Percentiles rank a stretch among this genome's conserved stretches.
Conservation (phyloP, 2,329 filamentous ascomycete genomes). For the Neonectria ditissima region DNA sequence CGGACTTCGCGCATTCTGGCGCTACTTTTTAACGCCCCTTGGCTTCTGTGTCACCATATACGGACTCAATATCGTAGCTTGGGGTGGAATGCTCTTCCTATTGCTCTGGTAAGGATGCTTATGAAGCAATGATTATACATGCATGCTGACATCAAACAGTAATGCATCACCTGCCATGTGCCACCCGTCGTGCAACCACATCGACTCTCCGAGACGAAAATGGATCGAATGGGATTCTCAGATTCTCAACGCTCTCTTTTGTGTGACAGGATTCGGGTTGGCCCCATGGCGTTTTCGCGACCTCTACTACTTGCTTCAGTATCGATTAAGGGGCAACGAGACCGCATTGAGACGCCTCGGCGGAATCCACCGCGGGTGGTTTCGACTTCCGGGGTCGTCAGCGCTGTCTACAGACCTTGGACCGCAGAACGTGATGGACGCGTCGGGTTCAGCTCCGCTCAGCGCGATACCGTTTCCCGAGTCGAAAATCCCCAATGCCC, state of each 20-base stretch:
- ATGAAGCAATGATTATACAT: not conserved
- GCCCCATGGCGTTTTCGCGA: slow-evolving; percentile 89
- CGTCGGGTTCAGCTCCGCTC: slow-evolving; percentile 49
- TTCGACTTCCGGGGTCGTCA: slow-evolving; percentile 76
- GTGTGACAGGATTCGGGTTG: slow-evolving; percentile 85
- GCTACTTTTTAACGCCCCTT: slow-evolving; percentile 78
- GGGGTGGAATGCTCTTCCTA: slow-evolving; percentile 92
- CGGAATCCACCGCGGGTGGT: slow-evolving; percentile 81
- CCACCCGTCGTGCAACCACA: slow-evolving; percentile 74
- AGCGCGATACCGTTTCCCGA: slow-evolving; percentile 70
- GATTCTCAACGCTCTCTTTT: slow-evolving; percentile 83
- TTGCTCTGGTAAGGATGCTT: slow-evolving; percentile 73
- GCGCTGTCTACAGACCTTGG: slow-evolving; percentile 65
- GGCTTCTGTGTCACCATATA: slow-evolving; percentile 85
- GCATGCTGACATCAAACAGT: slow-evolving; percentile 31
- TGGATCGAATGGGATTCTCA: slow-evolving; percentile 91
- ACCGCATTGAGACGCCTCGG: slow-evolving; percentile 75
- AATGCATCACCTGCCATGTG: slow-evolving; percentile 75
- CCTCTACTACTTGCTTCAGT: slow-evolving; percentile 77
- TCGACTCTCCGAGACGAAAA: slow-evolving; percentile 79
- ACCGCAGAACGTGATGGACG: slow-evolving; percentile 62
- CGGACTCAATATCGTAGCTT: slow-evolving; percentile 84
- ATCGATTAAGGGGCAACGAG: slow-evolving; percentile 64
- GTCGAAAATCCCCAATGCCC: slow-evolving; percentile 71
- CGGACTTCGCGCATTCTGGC: slow-evolving; percentile 72